phyloP scores from a whole-genome alignment of 345 rosid genomes.

The Aurinia saxatilis region DNA sequence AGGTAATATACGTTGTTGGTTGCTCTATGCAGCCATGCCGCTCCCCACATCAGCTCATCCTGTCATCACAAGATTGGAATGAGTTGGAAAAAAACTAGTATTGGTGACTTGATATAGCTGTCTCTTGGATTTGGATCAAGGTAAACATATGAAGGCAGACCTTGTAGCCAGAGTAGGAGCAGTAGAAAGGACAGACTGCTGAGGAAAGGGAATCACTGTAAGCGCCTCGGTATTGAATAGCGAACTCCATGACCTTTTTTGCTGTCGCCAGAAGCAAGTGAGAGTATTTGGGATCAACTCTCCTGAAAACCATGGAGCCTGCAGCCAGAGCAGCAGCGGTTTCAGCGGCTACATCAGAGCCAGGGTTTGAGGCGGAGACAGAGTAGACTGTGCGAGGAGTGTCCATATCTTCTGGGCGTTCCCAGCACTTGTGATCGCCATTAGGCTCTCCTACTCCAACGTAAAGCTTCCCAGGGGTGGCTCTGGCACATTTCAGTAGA shows the following conservation, averaged over 20 bases:
- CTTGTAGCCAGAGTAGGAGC: constrained; percentile 84
- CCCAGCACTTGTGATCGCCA: constrained; percentile 89
- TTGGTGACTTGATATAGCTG: background rate
- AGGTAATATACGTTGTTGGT: constrained; percentile 46
- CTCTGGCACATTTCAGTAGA: no score
- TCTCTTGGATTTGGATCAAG: background rate
- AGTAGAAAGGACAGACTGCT: constrained; percentile 74
- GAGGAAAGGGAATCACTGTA: constrained; percentile 76
- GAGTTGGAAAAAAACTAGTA: background rate
- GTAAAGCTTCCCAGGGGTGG: no score
- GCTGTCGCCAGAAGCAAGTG: constrained; percentile 54
- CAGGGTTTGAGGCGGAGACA: constrained; percentile 66
- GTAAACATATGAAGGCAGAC: constrained; percentile 22
- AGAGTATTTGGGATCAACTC: constrained; percentile 51
- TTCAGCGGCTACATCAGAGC: constrained; percentile 91
- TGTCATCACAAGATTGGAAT: constrained; percentile 17
- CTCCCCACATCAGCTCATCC: constrained; percentile 94
- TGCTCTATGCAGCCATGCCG: constrained; percentile 80
- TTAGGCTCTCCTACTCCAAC: constrained; percentile 96
- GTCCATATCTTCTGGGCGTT: constrained; percentile 96
- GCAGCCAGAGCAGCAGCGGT: constrained; percentile 80
- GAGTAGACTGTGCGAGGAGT: constrained; percentile 62
- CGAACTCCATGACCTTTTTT: constrained; percentile 57
- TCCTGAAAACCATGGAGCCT: constrained; percentile 69
- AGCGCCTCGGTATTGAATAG: constrained; percentile 63